Evolutionary conservation across 345 rosid genomes (phyloP).

Genomic region (Geranium rotundifolium): DNA sequence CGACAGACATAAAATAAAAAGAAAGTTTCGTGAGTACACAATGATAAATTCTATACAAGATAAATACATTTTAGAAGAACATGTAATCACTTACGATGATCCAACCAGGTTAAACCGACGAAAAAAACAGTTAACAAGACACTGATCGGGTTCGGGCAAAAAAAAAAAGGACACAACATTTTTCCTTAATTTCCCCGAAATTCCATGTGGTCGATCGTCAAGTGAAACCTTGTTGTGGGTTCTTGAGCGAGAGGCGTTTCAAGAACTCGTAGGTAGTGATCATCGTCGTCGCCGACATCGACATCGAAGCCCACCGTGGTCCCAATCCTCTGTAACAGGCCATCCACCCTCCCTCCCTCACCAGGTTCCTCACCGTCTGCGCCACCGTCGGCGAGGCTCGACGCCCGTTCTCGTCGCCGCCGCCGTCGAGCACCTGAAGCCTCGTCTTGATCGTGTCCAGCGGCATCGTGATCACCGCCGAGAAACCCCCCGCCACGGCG

Average conservation of each 20-base stretch:
- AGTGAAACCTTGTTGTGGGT: constrained; percentile 39
- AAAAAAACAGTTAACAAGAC: no score
- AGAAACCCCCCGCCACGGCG: constrained; percentile 89
- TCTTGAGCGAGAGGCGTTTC: constrained; percentile 78
- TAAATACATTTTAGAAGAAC: no score
- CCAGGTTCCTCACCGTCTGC: constrained; percentile 63
- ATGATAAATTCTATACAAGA: no score
- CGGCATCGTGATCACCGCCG: constrained; percentile 88
- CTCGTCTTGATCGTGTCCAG: constrained; percentile 93
- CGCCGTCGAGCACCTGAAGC: constrained; percentile 76
- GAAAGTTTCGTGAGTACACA: no score
- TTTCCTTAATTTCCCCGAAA: no score
- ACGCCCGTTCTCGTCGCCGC: constrained; percentile 51
- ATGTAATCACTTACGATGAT: no score
- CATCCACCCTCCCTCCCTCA: constrained; percentile 82
- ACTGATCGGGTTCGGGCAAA: no score
- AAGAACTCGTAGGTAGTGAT: constrained; percentile 94
- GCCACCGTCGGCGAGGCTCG: constrained; percentile 52
- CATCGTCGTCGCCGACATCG: constrained; percentile 93
- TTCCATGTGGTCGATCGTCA: constrained; percentile 8
- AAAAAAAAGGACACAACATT: no score
- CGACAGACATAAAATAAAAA: no score
- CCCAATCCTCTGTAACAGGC: constrained; percentile 94
- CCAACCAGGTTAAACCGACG: no score
- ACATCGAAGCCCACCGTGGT: constrained; percentile 89